Evolutionary conservation across 192 early-diverging fungal species (phyloP).

Genomic region (Coemansia sp.): DNA sequence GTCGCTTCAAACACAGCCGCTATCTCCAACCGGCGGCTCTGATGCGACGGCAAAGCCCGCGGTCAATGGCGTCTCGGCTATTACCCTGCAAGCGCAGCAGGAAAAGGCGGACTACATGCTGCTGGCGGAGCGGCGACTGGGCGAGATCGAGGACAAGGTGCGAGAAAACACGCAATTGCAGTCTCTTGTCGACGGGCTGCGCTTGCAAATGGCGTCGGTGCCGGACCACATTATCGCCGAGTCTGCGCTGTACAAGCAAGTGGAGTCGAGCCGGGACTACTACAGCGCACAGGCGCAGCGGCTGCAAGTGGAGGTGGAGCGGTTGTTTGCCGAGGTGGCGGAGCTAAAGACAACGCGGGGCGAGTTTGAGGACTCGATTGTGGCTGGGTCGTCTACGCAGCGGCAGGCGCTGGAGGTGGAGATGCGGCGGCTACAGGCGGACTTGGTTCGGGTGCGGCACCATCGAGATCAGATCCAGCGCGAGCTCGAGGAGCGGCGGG

Average conservation of each 20-base stretch:
- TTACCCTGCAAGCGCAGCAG: slow-evolving; percentile 38
- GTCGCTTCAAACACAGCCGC: slow-evolving; percentile 5
- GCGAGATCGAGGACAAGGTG: slow-evolving; percentile 58
- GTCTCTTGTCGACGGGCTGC: slow-evolving; percentile 54
- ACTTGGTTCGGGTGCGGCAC: slow-evolving; percentile 59
- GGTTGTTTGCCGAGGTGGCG: slow-evolving; percentile 50
- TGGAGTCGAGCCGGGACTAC: slow-evolving; percentile 53
- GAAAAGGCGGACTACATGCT: slow-evolving; percentile 53
- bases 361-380: slow-evolving; percentile 47
- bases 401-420: slow-evolving; percentile 57
- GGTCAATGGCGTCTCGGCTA: slow-evolving; percentile 13
- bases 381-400: slow-evolving; percentile 45
- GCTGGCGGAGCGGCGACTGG: slow-evolving; percentile 54
- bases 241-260: slow-evolving; percentile 57
- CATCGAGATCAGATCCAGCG: slow-evolving; percentile 61
- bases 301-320: slow-evolving; percentile 49
- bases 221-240: slow-evolving; percentile 59
- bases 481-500: slow-evolving; percentile 50
- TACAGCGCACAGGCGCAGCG: slow-evolving; percentile 52
- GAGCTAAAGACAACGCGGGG: slow-evolving; percentile 41
- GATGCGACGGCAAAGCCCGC: background rate
- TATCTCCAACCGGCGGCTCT: background rate
- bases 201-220: slow-evolving; percentile 53
- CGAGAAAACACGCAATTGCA: slow-evolving; percentile 55
- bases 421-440: slow-evolving; percentile 58